phyloP scores from a whole-genome alignment of 2,329 filamentous ascomycete genomes.

The Aspergillus fructus region DNA sequence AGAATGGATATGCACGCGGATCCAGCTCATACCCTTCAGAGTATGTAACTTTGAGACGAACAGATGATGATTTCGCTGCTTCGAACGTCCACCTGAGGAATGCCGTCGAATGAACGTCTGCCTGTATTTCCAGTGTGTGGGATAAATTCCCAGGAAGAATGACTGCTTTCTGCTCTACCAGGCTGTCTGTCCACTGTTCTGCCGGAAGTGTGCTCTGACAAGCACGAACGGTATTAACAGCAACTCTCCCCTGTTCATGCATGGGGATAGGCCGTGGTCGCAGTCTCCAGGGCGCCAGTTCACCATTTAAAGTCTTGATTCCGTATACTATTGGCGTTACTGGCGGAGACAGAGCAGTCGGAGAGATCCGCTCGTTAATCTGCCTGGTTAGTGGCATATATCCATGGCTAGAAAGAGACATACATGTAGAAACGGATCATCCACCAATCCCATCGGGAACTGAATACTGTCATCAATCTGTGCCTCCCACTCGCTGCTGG shows the following conservation, averaged over 20 bases:
- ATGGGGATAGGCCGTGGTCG: conserved; percentile 39
- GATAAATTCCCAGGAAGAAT: conserved; percentile 13
- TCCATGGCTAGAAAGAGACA: background rate
- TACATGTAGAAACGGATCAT: conserved; percentile 46
- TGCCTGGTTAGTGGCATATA: background rate
- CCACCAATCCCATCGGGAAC: conserved; percentile 28
- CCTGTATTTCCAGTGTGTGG: conserved; percentile 24
- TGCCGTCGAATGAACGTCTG: conserved; percentile 25
- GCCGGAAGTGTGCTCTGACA: conserved; percentile 17
- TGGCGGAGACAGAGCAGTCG: background rate
- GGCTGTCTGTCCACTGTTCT: conserved; percentile 14
- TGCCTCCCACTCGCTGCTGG: conserved; percentile 16
- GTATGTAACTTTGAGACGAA: conserved; percentile 29
- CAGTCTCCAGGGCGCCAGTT: conserved; percentile 42
- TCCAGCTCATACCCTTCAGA: conserved; percentile 34
- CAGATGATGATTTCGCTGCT: conserved; percentile 13
- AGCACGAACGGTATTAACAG: conserved; percentile 22
- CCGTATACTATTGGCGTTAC: conserved; percentile 26
- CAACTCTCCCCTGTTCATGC: conserved; percentile 26
- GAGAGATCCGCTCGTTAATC: conserved; percentile 25
- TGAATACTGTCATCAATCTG: conserved; percentile 19
- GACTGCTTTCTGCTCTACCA: background rate
- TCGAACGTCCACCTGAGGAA: conserved; percentile 24
- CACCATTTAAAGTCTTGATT: conserved; percentile 39
- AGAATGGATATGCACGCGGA: conserved; percentile 40